A percentile compares a stretch with the other conserved stretches of the same genome.
phyloP scores from a whole-genome alignment of 805 yeast genomes.

The Groenewaldozyma salmanticensis region DNA sequence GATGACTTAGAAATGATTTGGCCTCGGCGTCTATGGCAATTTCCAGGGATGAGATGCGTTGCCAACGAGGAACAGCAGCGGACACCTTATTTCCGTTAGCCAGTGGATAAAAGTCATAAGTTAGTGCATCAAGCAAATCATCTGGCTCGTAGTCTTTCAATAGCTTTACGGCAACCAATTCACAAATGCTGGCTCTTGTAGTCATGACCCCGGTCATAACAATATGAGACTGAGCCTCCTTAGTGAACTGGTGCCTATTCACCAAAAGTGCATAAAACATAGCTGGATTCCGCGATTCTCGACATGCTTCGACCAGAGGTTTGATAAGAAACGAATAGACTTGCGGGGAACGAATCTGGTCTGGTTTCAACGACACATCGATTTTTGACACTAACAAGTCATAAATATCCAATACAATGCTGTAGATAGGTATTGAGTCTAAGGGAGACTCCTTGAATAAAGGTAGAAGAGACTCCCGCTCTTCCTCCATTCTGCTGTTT shows the following conservation, averaged over 20 bases:
- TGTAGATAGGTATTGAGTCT: conserved; percentile 28
- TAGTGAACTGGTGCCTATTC: conserved; percentile 29
- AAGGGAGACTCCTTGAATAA: conserved; percentile 19
- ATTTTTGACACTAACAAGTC: conserved; percentile 35
- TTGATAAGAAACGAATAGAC: conserved; percentile 37
- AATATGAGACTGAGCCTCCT: conserved; percentile 25
- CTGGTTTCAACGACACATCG: conserved; percentile 38
- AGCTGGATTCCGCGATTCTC: conserved; percentile 20
- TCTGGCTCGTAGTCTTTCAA: conserved; percentile 35
- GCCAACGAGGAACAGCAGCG: conserved; percentile 24
- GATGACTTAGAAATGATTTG: conserved; percentile 43
- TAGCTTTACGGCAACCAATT: conserved; percentile 41
- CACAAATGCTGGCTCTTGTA: conserved; percentile 44
- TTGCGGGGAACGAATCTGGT: conserved; percentile 44
- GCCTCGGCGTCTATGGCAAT: conserved; percentile 44
- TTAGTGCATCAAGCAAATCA: conserved; percentile 37
- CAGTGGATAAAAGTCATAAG: conserved; percentile 38
- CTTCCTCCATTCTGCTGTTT: conserved; percentile 10
- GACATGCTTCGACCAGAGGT: conserved; percentile 35
- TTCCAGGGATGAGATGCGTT: conserved; percentile 40
- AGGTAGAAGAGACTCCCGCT: conserved; percentile 13
- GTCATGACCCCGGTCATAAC: conserved; percentile 26
- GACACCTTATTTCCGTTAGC: conserved; percentile 26
- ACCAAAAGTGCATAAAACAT: conserved; percentile 33
- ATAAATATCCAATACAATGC: conserved; percentile 30